phyloP scores from a whole-genome alignment of 257 asterid species.

The Gynochthodes officinalis region DNA sequence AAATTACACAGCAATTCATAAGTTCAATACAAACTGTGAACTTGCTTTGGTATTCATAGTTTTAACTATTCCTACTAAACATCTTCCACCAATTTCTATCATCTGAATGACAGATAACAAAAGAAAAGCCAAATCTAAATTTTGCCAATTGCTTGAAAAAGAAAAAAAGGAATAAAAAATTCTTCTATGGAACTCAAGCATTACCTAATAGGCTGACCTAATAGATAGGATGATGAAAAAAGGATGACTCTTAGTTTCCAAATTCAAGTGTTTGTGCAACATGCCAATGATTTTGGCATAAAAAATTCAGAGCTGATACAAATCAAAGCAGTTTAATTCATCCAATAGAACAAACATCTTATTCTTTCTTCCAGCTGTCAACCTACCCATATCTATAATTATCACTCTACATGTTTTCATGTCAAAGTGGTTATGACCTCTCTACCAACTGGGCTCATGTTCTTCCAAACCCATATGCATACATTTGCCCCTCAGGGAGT shows the following conservation, averaged over 20 bases:
- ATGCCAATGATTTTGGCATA: background rate
- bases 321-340: background rate
- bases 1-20: too few relatives aligned
- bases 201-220: background rate
- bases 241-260: background rate
- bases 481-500: too few relatives aligned
- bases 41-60: background rate
- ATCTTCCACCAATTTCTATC: background rate
- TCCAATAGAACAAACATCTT: too few relatives aligned
- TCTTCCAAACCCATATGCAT: too few relatives aligned
- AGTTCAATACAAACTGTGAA: too few relatives aligned
- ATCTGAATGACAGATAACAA: background rate
- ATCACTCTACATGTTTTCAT: too few relatives aligned
- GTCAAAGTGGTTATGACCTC: too few relatives aligned
- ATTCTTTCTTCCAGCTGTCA: too few relatives aligned
- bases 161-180: background rate
- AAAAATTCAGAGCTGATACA: background rate
- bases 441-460: too few relatives aligned
- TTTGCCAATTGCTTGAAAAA: background rate
- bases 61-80: background rate
- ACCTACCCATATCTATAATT: too few relatives aligned
- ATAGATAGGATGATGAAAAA: background rate
- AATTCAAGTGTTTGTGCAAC: background rate
- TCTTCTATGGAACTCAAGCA: background rate
- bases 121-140: background rate